phyloP scores from a whole-genome alignment of 2,329 filamentous ascomycete species.

The Rutstroemia sp. region DNA sequence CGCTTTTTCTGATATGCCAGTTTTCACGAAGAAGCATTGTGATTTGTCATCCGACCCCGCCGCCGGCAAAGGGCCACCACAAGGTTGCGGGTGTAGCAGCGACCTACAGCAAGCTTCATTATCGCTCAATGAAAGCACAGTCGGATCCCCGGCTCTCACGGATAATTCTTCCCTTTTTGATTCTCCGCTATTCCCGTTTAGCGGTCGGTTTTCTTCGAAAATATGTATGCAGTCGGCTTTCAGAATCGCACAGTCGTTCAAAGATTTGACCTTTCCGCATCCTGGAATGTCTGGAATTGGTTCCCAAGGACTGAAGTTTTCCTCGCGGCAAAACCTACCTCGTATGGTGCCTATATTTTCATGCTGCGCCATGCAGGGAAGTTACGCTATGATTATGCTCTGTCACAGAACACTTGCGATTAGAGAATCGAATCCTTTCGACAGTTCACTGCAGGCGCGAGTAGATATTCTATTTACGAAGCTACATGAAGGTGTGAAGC shows the following conservation, averaged over 20 bases:
- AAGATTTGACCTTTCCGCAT: slow-evolving; percentile 38
- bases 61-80: neutral
- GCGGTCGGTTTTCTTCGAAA: slow-evolving; percentile 39
- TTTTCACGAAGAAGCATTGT: slow-evolving; percentile 43
- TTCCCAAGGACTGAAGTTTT: too few relatives aligned
- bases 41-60: slow-evolving; percentile 31
- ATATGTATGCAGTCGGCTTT: slow-evolving; percentile 42
- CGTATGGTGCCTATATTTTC: slow-evolving; percentile 30
- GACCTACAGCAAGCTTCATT: neutral
- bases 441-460: neutral
- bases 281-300: neutral
- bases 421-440: neutral
- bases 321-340: slow-evolving; percentile 10
- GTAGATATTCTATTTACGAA: slow-evolving; percentile 16
- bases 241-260: slow-evolving; percentile 40
- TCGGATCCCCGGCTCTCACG: neutral
- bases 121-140: neutral
- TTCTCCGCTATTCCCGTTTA: slow-evolving; percentile 35
- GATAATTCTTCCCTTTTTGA: slow-evolving; percentile 1
- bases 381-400: slow-evolving; percentile 31
- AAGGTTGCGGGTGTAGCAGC: slow-evolving; percentile 2
- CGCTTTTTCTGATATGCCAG: slow-evolving; percentile 42
- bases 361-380: slow-evolving; percentile 31
- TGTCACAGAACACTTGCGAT: slow-evolving; percentile 19
- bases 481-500: slow-evolving; percentile 16